Base-by-base conservation (phyloP, 2,329 filamentous ascomycete species). In the Trichoderma atrobrunneum region DNA sequence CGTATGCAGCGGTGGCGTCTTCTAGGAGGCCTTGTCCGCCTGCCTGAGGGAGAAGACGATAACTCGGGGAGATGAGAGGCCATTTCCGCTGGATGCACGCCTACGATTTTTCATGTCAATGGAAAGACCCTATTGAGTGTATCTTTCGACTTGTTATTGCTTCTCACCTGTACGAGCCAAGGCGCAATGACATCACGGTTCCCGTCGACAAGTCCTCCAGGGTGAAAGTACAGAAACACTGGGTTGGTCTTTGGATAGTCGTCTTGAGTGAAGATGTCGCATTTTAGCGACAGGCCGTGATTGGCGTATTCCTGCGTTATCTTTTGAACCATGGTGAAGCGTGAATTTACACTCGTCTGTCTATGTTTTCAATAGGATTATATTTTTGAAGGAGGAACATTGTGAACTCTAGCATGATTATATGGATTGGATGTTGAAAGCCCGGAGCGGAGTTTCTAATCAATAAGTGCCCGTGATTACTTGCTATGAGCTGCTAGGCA, bases 141-240 rank as follows among this genome's bases (percentile, higher is more conserved):
- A 3, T 21, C 34, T n/a, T 12, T n/a, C 30, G 16, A 12, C 6
- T 24, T 14, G 28, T 54, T 71, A 10, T 4, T 54, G 24, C n/a
- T 54, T 54, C 48, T 54, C 66, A 79, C 79, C 71, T 81, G 80
- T 11, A 78, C 80, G 5, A 83, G 77, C 80, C 81, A 82, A 2
- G 81, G 81, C 1, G 80, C 79, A 12, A 83, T 75, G 7, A 74
- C 76, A 26, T 76, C 76, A 11, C 78, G 77, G 14, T 77, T 76
- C 65, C 80, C 81, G n/a, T 76, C 76, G 14, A 79, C 76, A 7
- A 82, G 76, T 0, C 80, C 80, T 18, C 81, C 81, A 0, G 80
- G 76, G 36, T 83, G 81, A 71, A 82, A 83, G 74, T 80, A 83
- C 21, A 82, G 75, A 32, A 82, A 77, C n/a, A 80, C 78, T 5